Base-by-base conservation (phyloP, 2,329 filamentous ascomycete genomes). In the Basipetospora chlamydospora region DNA sequence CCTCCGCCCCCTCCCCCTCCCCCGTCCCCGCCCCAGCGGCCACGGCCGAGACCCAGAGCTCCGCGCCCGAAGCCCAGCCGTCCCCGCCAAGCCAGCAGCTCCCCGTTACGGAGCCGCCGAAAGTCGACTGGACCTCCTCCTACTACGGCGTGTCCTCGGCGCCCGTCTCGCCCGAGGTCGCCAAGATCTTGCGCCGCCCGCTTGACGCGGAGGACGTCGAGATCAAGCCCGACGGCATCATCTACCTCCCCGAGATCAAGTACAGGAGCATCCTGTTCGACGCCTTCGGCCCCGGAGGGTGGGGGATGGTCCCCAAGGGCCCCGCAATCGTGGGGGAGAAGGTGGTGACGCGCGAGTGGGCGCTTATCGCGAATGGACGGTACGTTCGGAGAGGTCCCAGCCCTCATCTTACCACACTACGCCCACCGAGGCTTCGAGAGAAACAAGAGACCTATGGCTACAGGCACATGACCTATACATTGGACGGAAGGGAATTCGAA, bases 181-280 rank as follows among this genome's bases (percentile, higher is more conserved):
- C 73, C 8, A 67, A 74, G 12, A 67, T 83, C 15, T 67, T 95
- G 32, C 70, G 81, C 43, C 64, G 71, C 39, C 75, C 77, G 2
- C 55, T 93, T 10, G 61, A 74, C 37, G 60, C 70, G 0, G 69
- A 77, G 33, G 88, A 96, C 58, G 77, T 98, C 38, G 90, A 98
- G 64, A 80, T 98, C 53, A 98, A 98, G 64, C 88, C 90, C 22
- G 90, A 98, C 61, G 90, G 90, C 23, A 88, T 98, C 47, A 66
- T 96, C 41, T 98, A 96, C 56, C 66, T 98, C 40, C 90, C 90
- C 10, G 90, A 98, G 67, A 96, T 98, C 66, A 95, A 96, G 63
- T 98, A 98, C 61, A 67, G 90, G 30, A 67, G 88, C 43, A 88
- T 93, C 44, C 59, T 98, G 49, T 95, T 96, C 56, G 65, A 68